phyloP scores from a whole-genome alignment of 352 stramenopile species.

The Lagenidium giganteum region DNA sequence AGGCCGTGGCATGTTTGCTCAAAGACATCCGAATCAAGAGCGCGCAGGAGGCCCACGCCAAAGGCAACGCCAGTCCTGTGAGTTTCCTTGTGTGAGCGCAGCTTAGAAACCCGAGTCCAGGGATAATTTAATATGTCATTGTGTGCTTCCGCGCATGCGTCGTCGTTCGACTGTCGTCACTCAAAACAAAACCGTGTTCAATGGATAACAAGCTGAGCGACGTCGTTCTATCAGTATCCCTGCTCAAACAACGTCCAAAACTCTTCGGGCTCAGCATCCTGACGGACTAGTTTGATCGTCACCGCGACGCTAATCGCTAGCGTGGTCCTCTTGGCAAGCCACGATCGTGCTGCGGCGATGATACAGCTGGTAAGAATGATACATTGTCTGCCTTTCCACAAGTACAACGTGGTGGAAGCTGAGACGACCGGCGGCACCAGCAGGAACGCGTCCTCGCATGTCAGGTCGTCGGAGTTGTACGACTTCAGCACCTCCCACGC shows the following conservation, averaged over 20 bases:
- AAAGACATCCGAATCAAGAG: conserved; percentile 21
- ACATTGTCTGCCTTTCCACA: conserved; percentile 35
- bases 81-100: too few species aligned
- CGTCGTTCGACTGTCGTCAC: too few species aligned
- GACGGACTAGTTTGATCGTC: too few species aligned
- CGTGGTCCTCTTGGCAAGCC: too few species aligned
- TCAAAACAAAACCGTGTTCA: too few species aligned
- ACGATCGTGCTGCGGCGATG: conserved; percentile 15
- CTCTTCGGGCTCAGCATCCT: conserved; percentile 36
- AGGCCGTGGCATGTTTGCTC: conserved; percentile 22
- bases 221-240: too few species aligned
- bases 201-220: too few species aligned
- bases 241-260: conserved; percentile 61
- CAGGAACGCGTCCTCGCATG: conserved; percentile 23
- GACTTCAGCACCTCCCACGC: conserved; percentile 51
- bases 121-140: too few species aligned
- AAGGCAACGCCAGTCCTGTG: neutral
- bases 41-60: neutral
- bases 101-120: too few species aligned
- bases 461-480: conserved; percentile 61
- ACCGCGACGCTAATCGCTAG: too few species aligned
- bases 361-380: conserved; percentile 6
- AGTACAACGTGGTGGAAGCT: conserved; percentile 10
- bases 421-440: conserved; percentile 10
- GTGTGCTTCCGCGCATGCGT: too few species aligned